These are phyloP conservation scores for Parafenestella ontariensis DNA, from an alignment of 2,329 filamentous ascomycete genomes.

Conservation along the genomic window DNA sequence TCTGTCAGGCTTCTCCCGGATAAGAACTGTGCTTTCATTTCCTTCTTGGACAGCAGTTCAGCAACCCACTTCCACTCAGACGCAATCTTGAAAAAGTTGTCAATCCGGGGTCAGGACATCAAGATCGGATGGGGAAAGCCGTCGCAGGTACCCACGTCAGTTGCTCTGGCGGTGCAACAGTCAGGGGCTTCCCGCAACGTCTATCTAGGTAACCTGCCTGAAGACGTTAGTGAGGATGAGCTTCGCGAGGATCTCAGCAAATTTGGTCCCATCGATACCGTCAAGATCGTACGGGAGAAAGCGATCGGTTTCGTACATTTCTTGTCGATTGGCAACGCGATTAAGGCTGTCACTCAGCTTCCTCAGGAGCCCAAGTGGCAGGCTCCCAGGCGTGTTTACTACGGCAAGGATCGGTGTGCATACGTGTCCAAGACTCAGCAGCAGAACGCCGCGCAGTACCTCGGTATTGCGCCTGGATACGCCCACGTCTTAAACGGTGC, in stretches of 20 bases:
- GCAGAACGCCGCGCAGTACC: conserved; percentile 97
- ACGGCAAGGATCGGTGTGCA: conserved; percentile 96
- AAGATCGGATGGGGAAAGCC: conserved; percentile 99
- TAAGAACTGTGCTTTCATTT: conserved; percentile 99
- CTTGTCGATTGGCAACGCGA: conserved; percentile 94
- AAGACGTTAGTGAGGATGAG: conserved; percentile 90
- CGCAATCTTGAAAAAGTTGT: conserved; percentile 98
- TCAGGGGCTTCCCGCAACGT: conserved; percentile 96
- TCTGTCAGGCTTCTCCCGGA: conserved; percentile 96
- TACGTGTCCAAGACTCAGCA: conserved; percentile 99
- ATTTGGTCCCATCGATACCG: conserved; percentile 94
- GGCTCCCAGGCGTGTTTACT: conserved; percentile 92
- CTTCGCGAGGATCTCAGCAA: conserved; percentile 93
- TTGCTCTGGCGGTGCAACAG: conserved; percentile 96
- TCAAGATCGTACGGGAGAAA: conserved; percentile 98
- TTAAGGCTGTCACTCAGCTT: conserved; percentile 96
- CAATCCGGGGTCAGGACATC: conserved; percentile 98
- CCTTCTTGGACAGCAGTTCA: conserved; percentile 95
- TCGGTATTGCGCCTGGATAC: conserved; percentile 95
- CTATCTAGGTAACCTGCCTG: conserved; percentile 90
- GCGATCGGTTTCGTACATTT: conserved; percentile 98
- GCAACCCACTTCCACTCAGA: conserved; percentile 99
- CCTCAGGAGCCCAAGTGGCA: conserved; percentile 98
- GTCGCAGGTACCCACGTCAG: conserved; percentile 95
- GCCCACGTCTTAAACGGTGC: conserved; percentile 95